Evolutionary conservation across 1,284 basidiomycete genomes (phyloP), one percentile per base, ranked within the genome.

Genomic region (Pterulicium gracile): DNA sequence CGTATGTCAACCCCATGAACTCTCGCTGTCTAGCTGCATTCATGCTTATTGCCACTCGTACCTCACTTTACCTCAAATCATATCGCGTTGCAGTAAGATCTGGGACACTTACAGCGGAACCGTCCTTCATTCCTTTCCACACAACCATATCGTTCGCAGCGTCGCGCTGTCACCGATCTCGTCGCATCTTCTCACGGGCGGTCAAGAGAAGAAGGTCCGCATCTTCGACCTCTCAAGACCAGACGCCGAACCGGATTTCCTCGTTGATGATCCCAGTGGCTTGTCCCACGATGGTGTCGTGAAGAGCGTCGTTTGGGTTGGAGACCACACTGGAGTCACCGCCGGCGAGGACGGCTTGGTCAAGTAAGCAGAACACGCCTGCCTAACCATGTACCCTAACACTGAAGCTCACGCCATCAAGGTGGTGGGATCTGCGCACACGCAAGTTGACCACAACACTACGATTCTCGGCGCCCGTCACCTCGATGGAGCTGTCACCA

Each of bases 61-160:
- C 42, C 19, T 40, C 35, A 12, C 45, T 34, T 19, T 40, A 40
- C 41, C 49, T n/a, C 43, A 50, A 47, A 24, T 50, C 22, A 27
- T 39, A 47, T 47, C 34, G 42, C 46, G 48, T n/a, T 44, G 47
- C 57, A 94, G 91, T 49, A 98, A 98, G 71, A 79, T 98, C 49
- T 99, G 96, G 96, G 93, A 99, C 66, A 91, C 95, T 14, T 94
- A 86, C 62, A 82, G 82, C 24, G 96, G 95, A 50, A 73, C 81
- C 20, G 69, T 76, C 32, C 71, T 98, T 24, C 88, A 97, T 57
- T 97, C 93, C 10, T 96, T 98, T 58, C 81, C 91, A 17, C 95
- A 99, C 66, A 88, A 95, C 61, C 96, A 98, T 66, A 98, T 99
- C 61, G 95, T 99, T 54, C 86, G 94, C 53, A 90, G 87, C 34